phyloP scores from a whole-genome alignment of 148 eudicot species.

The Bassia scoparia region DNA sequence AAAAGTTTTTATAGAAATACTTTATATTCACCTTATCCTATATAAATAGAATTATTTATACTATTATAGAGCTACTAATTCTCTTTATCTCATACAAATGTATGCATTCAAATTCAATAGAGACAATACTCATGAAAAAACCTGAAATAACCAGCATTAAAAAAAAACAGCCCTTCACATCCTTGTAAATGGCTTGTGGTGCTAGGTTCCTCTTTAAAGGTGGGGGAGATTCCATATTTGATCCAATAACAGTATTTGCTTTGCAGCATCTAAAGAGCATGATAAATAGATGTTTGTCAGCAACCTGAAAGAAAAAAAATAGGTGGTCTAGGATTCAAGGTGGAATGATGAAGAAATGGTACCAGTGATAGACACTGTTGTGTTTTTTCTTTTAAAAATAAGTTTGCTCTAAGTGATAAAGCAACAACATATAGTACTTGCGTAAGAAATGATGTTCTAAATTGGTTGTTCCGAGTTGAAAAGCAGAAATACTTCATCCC shows the following conservation, averaged over 20 bases:
- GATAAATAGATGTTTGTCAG: conserved; percentile 9
- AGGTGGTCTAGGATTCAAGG: background rate
- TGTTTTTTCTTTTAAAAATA: conserved; percentile 57
- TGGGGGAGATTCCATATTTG: background rate
- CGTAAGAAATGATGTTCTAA: conserved; percentile 62
- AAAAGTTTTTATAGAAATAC: background rate
- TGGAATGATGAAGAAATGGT: conserved; percentile 12
- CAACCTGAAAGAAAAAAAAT: background rate
- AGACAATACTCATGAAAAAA: background rate
- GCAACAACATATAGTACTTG: conserved; percentile 58
- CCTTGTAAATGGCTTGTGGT: background rate
- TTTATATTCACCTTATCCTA: background rate
- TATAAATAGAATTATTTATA: too few species aligned
- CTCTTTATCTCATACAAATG: background rate
- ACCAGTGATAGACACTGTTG: conserved; percentile 42
- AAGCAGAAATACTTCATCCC: conserved; percentile 65
- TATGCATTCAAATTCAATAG: background rate
- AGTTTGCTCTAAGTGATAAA: conserved; percentile 84
- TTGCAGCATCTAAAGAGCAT: conserved; percentile 19
- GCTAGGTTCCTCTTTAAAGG: background rate
- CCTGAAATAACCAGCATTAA: background rate
- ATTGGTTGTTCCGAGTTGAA: conserved; percentile 49
- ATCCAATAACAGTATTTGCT: conserved; percentile 4
- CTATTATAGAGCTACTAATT: too few species aligned
- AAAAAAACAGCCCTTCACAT: conserved; percentile 3